These are phyloP conservation scores for Phytopythium litorale DNA, from an alignment of 352 stramenopile species.

Conservation along the genomic window DNA sequence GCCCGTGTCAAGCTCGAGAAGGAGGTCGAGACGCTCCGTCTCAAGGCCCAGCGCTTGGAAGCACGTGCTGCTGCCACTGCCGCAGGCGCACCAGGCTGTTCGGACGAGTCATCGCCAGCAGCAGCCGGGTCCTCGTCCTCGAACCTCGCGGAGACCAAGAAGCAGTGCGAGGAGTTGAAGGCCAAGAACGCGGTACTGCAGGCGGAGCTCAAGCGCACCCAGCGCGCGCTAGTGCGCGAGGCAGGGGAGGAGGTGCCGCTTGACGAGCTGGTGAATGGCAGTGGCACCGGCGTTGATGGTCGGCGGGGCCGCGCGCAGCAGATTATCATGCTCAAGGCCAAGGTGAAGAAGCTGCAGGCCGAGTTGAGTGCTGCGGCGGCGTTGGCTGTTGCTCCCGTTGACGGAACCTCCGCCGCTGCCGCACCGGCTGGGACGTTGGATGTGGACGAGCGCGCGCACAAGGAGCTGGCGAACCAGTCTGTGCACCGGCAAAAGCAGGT, in stretches of 20 bases:
- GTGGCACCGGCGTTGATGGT: slow-evolving; percentile 6
- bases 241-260: slow-evolving; percentile 50
- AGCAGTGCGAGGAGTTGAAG: slow-evolving; percentile 65
- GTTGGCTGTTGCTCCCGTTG: neutral
- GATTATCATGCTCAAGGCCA: slow-evolving; percentile 82
- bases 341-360: slow-evolving; percentile 71
- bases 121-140: neutral
- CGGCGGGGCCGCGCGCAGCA: slow-evolving; percentile 73
- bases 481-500: slow-evolving; percentile 53
- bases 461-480: slow-evolving; percentile 53
- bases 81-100: neutral
- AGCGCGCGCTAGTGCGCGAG: slow-evolving; percentile 63
- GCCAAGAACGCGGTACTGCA: slow-evolving; percentile 48
- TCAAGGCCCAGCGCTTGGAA: slow-evolving; percentile 57
- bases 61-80: slow-evolving; percentile 26
- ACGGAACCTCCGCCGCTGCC: neutral
- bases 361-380: slow-evolving; percentile 15
- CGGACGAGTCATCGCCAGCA: neutral
- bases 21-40: slow-evolving; percentile 54
- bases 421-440: slow-evolving; percentile 11
- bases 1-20: slow-evolving; percentile 38
- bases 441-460: slow-evolving; percentile 62
- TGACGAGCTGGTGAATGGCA: slow-evolving; percentile 40
- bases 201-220: slow-evolving; percentile 65
- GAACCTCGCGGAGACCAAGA: slow-evolving; percentile 15